These are phyloP conservation scores for Tagetes patula DNA, from an alignment of 129 eudicot species.

Conservation along the genomic window DNA sequence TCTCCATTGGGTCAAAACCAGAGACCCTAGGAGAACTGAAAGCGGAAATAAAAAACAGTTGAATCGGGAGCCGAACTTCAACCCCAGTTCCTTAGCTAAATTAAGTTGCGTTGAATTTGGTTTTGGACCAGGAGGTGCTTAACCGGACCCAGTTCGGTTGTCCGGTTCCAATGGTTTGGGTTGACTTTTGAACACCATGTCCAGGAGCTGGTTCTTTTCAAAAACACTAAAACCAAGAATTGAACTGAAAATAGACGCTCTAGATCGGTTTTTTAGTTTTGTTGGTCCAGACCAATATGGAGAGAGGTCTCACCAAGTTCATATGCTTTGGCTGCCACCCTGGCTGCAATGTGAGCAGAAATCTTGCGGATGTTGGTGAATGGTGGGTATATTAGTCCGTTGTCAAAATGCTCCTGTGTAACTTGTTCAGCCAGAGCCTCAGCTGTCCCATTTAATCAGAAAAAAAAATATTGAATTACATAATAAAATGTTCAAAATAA, in stretches of 20 bases:
- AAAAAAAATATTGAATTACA: not conserved
- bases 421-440: slow-evolving; percentile 86
- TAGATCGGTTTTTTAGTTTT: not conserved
- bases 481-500: not conserved
- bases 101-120: not conserved
- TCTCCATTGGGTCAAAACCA: not conserved
- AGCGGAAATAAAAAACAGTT: too few relatives aligned
- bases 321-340: slow-evolving; percentile 44
- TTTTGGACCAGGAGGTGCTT: not conserved
- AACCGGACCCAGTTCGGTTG: not conserved
- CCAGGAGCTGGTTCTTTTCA: not conserved
- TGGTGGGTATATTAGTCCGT: slow-evolving; percentile 84
- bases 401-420: slow-evolving; percentile 69
- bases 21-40: not conserved
- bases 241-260: not conserved
- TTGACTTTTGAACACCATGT: not conserved
- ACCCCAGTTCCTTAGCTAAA: too few relatives aligned
- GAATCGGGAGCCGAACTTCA: too few relatives aligned
- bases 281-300: not conserved
- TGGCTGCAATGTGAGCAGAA: slow-evolving; percentile 44
- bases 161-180: not conserved
- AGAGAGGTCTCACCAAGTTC: slow-evolving; percentile 40
- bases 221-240: not conserved
- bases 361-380: slow-evolving; percentile 70
- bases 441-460: slow-evolving; percentile 47